Conservation (phyloP, 352 stramenopile genomes). For the Pythium plurisporium region DNA sequence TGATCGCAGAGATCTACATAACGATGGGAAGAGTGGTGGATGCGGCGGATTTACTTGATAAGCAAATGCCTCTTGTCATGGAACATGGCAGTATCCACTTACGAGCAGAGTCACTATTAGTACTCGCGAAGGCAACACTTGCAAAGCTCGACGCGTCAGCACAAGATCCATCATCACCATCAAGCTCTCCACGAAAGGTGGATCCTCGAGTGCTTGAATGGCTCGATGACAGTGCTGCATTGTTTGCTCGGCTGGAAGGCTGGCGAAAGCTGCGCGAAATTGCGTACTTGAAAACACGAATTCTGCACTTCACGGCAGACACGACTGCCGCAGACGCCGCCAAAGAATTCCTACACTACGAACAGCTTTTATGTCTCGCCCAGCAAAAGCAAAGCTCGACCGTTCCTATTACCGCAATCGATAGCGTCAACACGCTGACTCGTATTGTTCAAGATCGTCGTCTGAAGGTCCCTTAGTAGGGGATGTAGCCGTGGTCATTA, state of each 20-base stretch:
- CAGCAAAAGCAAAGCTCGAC: conserved; percentile 4
- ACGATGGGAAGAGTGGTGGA: conserved; percentile 48
- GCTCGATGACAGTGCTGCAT: conserved; percentile 15
- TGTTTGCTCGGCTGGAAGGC: conserved; percentile 14
- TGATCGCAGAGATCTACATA: conserved; percentile 60
- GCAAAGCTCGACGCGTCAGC: conserved; percentile 8
- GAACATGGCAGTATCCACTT: conserved; percentile 56
- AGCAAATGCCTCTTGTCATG: conserved; percentile 64
- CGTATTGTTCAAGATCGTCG: conserved; percentile 16
- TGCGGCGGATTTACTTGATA: conserved; percentile 40
- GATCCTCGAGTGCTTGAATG: conserved; percentile 6
- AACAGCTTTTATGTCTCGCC: conserved; percentile 2
- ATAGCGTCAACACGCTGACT: conserved; percentile 10
- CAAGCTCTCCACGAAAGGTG: background rate
- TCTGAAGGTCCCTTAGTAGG: background rate
- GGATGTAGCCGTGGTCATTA: background rate
- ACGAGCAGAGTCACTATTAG: conserved; percentile 46
- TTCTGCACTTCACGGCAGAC: background rate
- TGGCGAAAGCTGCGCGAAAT: conserved; percentile 20
- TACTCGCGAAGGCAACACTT: conserved; percentile 53
- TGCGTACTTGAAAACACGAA: conserved; percentile 14
- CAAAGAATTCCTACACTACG: conserved; percentile 13
- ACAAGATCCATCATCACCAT: background rate
- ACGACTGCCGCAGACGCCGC: background rate
- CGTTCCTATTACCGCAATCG: background rate